phyloP scores from a whole-genome alignment of 495 filamentous ascomycete species.

The Xylaria intraflava region DNA sequence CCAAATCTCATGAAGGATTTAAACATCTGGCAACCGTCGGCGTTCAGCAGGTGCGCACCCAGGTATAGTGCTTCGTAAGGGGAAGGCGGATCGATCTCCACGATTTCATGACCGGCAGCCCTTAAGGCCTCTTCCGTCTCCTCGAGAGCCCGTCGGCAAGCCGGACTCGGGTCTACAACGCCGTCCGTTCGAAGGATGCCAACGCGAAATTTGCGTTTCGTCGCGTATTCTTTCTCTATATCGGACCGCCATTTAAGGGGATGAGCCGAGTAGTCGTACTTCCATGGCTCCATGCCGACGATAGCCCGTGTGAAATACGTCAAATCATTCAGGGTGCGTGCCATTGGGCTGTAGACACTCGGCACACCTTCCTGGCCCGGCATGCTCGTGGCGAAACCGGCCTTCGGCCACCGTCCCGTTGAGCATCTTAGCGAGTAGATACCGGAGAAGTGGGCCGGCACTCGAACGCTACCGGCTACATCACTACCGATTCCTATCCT shows the following conservation, averaged over 20 bases:
- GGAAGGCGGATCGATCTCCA: conserved; percentile 59
- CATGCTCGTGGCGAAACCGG: conserved; percentile 82
- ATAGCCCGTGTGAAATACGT: conserved; percentile 77
- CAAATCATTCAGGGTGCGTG: conserved; percentile 77
- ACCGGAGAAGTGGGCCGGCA: conserved; percentile 83
- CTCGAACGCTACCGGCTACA: conserved; percentile 86
- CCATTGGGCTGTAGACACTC: conserved; percentile 90
- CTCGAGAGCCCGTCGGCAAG: conserved; percentile 70
- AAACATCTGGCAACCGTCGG: conserved; percentile 83
- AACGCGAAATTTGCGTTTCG: conserved; percentile 58
- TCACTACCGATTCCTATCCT: conserved; percentile 94
- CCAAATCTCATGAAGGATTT: conserved; percentile 65
- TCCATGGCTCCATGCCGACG: conserved; percentile 83
- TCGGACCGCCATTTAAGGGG: conserved; percentile 72
- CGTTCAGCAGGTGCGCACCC: conserved; percentile 78
- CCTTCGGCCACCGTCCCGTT: conserved; percentile 93
- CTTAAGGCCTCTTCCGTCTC: conserved; percentile 61
- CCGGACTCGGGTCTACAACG: conserved; percentile 81
- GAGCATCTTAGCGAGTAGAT: conserved; percentile 87
- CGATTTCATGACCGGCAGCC: conserved; percentile 66
- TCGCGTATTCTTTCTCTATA: conserved; percentile 50
- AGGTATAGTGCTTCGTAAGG: conserved; percentile 69
- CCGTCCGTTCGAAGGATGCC: conserved; percentile 77
- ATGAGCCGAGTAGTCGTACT: conserved; percentile 79
- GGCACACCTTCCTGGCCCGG: conserved; percentile 87